Evolutionary conservation across 352 stramenopile species (phyloP).

Genomic region (Aphanomyces cochlioides): DNA sequence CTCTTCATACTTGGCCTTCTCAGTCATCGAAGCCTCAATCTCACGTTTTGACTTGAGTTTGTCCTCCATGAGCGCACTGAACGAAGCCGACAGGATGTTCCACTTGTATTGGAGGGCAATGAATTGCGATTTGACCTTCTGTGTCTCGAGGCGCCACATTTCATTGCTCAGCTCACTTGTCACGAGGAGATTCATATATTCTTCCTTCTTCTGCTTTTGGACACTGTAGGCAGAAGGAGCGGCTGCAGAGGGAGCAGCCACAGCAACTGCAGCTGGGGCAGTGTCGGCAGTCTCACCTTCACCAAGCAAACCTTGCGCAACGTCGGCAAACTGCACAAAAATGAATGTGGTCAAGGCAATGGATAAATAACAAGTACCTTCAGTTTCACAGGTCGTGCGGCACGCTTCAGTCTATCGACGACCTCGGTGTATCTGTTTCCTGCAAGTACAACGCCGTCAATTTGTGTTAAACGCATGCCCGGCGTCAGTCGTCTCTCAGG

Average conservation of each 20-base stretch:
- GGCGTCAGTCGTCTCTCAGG: slow-evolving; percentile 71
- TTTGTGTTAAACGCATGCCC: slow-evolving; percentile 78
- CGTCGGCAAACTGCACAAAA: slow-evolving; percentile 53
- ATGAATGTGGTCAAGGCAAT: not conserved
- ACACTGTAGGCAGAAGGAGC: slow-evolving; percentile 38
- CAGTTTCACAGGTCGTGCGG: slow-evolving; percentile 67
- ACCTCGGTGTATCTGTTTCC: slow-evolving; percentile 82
- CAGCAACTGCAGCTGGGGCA: too few species aligned
- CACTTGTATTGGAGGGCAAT: slow-evolving; percentile 62
- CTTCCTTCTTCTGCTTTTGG: slow-evolving; percentile 49
- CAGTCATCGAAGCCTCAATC: slow-evolving; percentile 59
- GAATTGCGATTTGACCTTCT: slow-evolving; percentile 64
- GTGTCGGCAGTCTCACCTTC: not conserved
- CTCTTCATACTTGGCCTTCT: slow-evolving; percentile 65
- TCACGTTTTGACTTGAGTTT: slow-evolving; percentile 66
- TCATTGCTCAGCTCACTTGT: slow-evolving; percentile 78
- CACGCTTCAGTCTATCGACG: slow-evolving; percentile 67
- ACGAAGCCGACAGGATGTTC: slow-evolving; percentile 62
- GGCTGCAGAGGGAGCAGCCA: slow-evolving; percentile 49
- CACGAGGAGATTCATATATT: slow-evolving; percentile 75
- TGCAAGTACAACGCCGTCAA: slow-evolving; percentile 62
- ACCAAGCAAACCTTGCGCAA: slow-evolving; percentile 46
- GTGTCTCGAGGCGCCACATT: slow-evolving; percentile 82
- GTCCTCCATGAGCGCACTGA: slow-evolving; percentile 58
- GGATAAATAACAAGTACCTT: slow-evolving; percentile 21